Base-by-base conservation (phyloP, 306 rosid genomes). In the Citrullus colocynthis region DNA sequence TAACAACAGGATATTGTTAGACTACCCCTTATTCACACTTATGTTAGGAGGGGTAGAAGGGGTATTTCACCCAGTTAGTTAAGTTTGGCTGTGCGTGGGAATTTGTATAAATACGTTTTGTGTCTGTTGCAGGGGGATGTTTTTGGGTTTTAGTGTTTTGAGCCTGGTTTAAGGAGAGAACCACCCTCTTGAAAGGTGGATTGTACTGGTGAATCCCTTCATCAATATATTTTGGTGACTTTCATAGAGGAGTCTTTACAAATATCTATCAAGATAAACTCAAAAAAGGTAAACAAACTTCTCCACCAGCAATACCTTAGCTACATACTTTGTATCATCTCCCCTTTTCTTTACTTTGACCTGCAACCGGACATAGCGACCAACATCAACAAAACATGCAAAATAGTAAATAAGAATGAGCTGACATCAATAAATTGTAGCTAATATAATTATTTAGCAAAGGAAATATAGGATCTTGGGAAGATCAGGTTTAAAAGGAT, bases 321-420 rank as follows among this genome's bases (percentile, higher is more conserved):
- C 99, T 74, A 92, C 99, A 81, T 90, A 95, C 86, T 92, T 95
- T 66, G 93, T 90, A 83, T 95, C 97, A 83, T 95, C 99, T 59
- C 99, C 99, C 84, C 99, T 90, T 86, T 87, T 90, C 88, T 95
- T 95, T 80, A 95, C 96, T 89, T 95, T 95, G 56, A 95, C 99
- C 99, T 95, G 88, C 80, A 83, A 75, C 74, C 51, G 78, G 60
- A 32, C 55, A 80, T 18, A 45, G 74, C 62, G 8, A 55, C 39
- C 45, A 76, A 20, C 81, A 7, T n/a, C 79, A 73, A 74, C 64
- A 30, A 65, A 60, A 82, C 79, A 34, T 5, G 54, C 76, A 81
- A 78, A 11, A 18, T 75, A 44, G 58, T 77, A 79, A 49, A 72
- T 44, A 72, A 66, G 74, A 74, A 76, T 24, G 67, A 12, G 76